A percentile compares a stretch with the other conserved stretches of the same genome.
phyloP scores from a whole-genome alignment of 371 early-diverging fungal genomes.

The Syncephalastrum contaminatum region DNA sequence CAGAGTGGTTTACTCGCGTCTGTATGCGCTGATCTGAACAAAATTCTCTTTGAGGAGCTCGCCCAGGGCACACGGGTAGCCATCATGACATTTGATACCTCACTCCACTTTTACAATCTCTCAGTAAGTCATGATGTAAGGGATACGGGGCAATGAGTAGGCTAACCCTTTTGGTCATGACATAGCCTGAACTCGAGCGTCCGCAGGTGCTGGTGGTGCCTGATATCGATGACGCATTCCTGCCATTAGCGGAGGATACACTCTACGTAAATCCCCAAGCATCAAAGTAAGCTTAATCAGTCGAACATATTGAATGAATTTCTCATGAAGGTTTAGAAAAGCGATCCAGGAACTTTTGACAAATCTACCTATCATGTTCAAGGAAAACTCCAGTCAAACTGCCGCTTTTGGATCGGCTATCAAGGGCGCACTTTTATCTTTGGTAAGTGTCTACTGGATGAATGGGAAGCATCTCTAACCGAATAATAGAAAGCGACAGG shows the following conservation, averaged over 20 bases:
- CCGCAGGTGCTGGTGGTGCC: slow-evolving; percentile 96
- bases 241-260: slow-evolving; percentile 82
- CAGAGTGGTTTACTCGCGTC: slow-evolving; percentile 79
- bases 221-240: slow-evolving; percentile 90
- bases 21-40: slow-evolving; percentile 63
- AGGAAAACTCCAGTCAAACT: slow-evolving; percentile 68
- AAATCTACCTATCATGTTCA: slow-evolving; percentile 78
- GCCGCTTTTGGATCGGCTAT: slow-evolving; percentile 86
- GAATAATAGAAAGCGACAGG: slow-evolving; percentile 65
- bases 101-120: slow-evolving; percentile 95
- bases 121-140: slow-evolving; percentile 43
- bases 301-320: background rate
- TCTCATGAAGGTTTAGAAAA: slow-evolving; percentile 21
- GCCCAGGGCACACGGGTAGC: slow-evolving; percentile 72
- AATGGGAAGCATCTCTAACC: background rate
- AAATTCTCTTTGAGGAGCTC: slow-evolving; percentile 64
- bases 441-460: slow-evolving; percentile 46
- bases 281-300: slow-evolving; percentile 43
- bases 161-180: background rate
- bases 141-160: background rate
- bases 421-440: slow-evolving; percentile 70
- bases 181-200: slow-evolving; percentile 70
- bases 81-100: slow-evolving; percentile 87
- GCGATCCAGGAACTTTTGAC: slow-evolving; percentile 83
- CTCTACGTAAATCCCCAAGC: slow-evolving; percentile 81